These are phyloP conservation scores for Phyllosticta citriasiana DNA, from an alignment of 2,329 filamentous ascomycete genomes.

Conservation along the genomic window DNA sequence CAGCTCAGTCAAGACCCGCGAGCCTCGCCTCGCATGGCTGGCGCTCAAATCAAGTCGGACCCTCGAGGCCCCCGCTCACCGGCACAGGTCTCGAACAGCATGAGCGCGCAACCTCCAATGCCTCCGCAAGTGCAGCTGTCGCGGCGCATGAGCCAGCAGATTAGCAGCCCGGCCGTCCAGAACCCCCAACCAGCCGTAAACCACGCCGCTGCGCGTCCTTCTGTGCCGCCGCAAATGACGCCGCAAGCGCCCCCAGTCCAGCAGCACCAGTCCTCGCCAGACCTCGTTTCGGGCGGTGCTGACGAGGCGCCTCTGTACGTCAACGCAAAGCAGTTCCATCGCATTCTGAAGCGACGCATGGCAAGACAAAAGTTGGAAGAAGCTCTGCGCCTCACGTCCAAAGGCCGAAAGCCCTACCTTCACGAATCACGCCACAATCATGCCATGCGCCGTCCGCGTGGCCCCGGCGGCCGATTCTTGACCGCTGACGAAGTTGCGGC, in stretches of 20 bases:
- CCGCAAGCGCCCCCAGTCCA: constrained; percentile 52
- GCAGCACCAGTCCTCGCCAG: constrained; percentile 66
- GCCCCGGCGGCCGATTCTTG: constrained; percentile 88
- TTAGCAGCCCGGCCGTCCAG: constrained; percentile 43
- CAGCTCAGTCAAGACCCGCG: constrained; percentile 45
- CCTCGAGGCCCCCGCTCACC: constrained; percentile 69
- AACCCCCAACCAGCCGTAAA: constrained; percentile 69
- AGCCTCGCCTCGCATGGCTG: constrained; percentile 69
- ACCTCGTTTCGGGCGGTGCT: constrained; percentile 59
- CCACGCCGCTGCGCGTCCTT: constrained; percentile 45
- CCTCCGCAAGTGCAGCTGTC: constrained; percentile 30
- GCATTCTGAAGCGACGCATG: constrained; percentile 87
- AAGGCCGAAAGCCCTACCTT: constrained; percentile 91
- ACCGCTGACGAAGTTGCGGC: constrained; percentile 92
- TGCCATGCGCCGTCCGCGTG: constrained; percentile 89
- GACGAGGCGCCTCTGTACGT: constrained; percentile 96
- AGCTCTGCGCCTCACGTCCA: constrained; percentile 80
- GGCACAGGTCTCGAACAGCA: constrained; percentile 54
- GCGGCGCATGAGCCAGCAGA: constrained; percentile 32
- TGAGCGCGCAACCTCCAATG: constrained; percentile 31
- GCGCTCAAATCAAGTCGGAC: constrained; percentile 54
- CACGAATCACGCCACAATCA: constrained; percentile 98
- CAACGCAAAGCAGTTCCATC: constrained; percentile 97
- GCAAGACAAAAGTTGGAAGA: constrained; percentile 91
- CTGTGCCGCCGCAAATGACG: constrained; percentile 38